Evolutionary conservation across 768 basidiomycete species (phyloP).

Genomic region (Fomitopsis pulvina): DNA sequence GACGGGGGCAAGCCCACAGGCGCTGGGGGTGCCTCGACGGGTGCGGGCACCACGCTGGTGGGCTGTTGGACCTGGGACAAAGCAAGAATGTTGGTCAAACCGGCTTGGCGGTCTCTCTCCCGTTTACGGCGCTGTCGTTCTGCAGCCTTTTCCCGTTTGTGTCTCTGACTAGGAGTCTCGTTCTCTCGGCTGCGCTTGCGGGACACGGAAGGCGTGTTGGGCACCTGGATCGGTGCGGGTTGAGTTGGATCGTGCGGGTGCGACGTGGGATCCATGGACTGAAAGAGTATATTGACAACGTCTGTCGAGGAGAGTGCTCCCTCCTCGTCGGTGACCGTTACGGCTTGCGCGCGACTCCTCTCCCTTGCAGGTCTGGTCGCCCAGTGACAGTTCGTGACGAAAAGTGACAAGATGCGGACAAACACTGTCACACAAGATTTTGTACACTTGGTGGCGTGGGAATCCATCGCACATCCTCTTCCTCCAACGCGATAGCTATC

Average conservation of each 20-base stretch:
- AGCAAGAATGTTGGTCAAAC: constrained; percentile 19
- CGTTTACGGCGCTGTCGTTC: constrained; percentile 81
- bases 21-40: constrained; percentile 6
- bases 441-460: constrained; percentile 24
- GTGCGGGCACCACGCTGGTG: constrained; percentile 2
- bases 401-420: constrained; percentile 19
- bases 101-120: constrained; percentile 52
- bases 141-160: constrained; percentile 82
- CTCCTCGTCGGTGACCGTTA: constrained; percentile 10
- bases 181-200: constrained; percentile 61
- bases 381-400: constrained; percentile 30
- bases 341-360: constrained; percentile 8
- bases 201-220: constrained; percentile 20
- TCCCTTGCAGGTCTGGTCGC: constrained; percentile 8
- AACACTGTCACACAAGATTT: constrained; percentile 22
- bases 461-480: too few relatives aligned
- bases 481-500: too few relatives aligned
- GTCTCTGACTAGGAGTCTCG: constrained; percentile 65
- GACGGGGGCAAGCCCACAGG: constrained; percentile 9
- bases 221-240: constrained; percentile 8
- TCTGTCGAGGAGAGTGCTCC: not conserved
- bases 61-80: constrained; percentile 21
- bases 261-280: constrained; percentile 16
- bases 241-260: constrained; percentile 10
- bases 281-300: constrained; percentile 14